phyloP scores from a whole-genome alignment of 2,329 filamentous ascomycete species.

The Cladophialophora chaetospira region DNA sequence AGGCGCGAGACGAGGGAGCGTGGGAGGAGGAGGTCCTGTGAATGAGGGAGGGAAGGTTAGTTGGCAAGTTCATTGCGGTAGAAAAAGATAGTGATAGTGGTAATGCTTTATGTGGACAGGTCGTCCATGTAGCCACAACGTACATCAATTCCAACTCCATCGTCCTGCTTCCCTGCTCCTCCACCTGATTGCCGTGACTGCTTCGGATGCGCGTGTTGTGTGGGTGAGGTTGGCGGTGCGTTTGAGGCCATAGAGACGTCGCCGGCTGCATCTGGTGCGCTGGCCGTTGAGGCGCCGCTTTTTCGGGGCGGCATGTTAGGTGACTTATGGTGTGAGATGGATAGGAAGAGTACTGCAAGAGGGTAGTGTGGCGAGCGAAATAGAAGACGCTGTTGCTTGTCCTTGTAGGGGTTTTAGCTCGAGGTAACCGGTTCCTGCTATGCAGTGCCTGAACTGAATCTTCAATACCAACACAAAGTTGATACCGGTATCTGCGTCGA shows the following conservation, averaged over 20 bases:
- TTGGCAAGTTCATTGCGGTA: neutral
- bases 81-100: neutral
- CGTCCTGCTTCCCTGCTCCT: slow-evolving; percentile 20
- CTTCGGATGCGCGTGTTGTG: slow-evolving; percentile 33
- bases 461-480: too few species aligned
- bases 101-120: neutral
- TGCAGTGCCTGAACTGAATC: too few species aligned
- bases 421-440: too few species aligned
- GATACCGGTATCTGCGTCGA: neutral
- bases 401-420: too few species aligned
- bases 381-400: neutral
- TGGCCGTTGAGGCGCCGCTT: slow-evolving; percentile 33
- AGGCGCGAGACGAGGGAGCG: slow-evolving; percentile 64
- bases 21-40: slow-evolving; percentile 63
- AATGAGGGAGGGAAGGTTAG: neutral
- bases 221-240: slow-evolving; percentile 13
- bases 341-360: too few species aligned
- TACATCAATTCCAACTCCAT: slow-evolving; percentile 31
- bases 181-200: slow-evolving; percentile 22
- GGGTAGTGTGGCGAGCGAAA: too few species aligned
- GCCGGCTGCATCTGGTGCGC: slow-evolving; percentile 30
- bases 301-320: slow-evolving; percentile 31
- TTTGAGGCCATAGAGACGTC: slow-evolving; percentile 32
- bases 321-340: neutral
- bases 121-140: neutral